Evolutionary conservation across 495 filamentous ascomycete genomes (phyloP).

Genomic region (Letharia lupina): DNA sequence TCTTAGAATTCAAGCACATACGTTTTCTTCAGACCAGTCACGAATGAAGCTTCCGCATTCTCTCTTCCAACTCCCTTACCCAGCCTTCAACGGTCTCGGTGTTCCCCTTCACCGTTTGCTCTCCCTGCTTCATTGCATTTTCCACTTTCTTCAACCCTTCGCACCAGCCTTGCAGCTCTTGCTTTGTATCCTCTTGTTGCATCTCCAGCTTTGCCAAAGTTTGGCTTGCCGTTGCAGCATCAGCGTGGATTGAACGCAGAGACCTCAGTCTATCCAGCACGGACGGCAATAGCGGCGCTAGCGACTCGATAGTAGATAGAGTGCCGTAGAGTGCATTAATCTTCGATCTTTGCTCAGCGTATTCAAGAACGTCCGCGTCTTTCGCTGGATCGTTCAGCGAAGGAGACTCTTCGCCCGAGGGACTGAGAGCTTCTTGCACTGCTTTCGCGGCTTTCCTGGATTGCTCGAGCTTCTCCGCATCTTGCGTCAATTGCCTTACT

Average conservation of each 20-base stretch:
- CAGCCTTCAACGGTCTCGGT: constrained; percentile 73
- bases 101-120: constrained; percentile 64
- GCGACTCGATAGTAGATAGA: constrained; percentile 77
- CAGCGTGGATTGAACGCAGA: constrained; percentile 74
- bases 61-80: constrained; percentile 80
- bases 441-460: constrained; percentile 63
- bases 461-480: constrained; percentile 70
- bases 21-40: background rate
- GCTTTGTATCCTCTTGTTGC: constrained; percentile 71
- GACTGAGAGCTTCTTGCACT: constrained; percentile 27
- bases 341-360: constrained; percentile 62
- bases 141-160: constrained; percentile 76
- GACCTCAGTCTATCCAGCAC: constrained; percentile 79
- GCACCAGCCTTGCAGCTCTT: constrained; percentile 78
- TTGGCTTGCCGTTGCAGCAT: constrained; percentile 77
- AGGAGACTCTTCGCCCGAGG: background rate
- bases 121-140: constrained; percentile 56
- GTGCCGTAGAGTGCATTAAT: constrained; percentile 89
- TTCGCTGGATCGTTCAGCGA: background rate
- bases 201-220: constrained; percentile 67
- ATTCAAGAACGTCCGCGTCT: constrained; percentile 12
- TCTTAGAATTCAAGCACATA: background rate
- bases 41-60: constrained; percentile 46
- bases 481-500: constrained; percentile 43
- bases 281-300: constrained; percentile 76